Evolutionary conservation across 2,329 filamentous ascomycete genomes (phyloP).

Genomic region (Talaromyces marneffei): DNA sequence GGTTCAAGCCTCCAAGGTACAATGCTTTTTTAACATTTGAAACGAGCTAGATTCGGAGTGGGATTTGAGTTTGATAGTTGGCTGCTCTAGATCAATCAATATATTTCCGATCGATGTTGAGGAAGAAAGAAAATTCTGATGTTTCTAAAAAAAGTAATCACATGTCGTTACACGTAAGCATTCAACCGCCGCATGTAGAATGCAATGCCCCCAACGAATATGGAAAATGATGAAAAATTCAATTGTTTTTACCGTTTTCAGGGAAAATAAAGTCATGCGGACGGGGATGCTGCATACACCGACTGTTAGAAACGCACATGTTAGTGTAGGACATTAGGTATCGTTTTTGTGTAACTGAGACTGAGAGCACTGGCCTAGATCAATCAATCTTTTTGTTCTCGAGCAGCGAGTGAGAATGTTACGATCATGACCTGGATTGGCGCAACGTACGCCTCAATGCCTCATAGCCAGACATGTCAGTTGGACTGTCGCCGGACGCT

Average conservation of each 20-base stretch:
- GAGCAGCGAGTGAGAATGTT: neutral
- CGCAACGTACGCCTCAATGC: neutral
- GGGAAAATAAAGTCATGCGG: neutral
- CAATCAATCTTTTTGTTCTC: neutral
- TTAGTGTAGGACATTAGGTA: neutral
- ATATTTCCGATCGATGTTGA: neutral
- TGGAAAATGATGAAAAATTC: neutral
- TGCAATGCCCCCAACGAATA: neutral
- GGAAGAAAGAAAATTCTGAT: neutral
- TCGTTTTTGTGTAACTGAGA: neutral
- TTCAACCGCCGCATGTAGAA: neutral
- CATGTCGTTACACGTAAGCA: neutral
- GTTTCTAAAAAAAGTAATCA: neutral
- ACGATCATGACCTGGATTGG: neutral
- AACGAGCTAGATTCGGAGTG: neutral
- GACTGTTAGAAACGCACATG: constrained; percentile 3
- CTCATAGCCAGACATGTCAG: neutral
- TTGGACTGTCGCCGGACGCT: no score
- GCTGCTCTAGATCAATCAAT: neutral
- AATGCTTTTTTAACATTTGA: no score
- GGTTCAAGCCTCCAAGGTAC: neutral
- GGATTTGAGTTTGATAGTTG: no score
- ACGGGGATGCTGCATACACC: constrained; percentile 1
- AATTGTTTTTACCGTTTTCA: neutral
- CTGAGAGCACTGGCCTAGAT: constrained; percentile 2